Evolutionary conservation across 305 asterid genomes (phyloP).

Genomic region (Rubia balearica): DNA sequence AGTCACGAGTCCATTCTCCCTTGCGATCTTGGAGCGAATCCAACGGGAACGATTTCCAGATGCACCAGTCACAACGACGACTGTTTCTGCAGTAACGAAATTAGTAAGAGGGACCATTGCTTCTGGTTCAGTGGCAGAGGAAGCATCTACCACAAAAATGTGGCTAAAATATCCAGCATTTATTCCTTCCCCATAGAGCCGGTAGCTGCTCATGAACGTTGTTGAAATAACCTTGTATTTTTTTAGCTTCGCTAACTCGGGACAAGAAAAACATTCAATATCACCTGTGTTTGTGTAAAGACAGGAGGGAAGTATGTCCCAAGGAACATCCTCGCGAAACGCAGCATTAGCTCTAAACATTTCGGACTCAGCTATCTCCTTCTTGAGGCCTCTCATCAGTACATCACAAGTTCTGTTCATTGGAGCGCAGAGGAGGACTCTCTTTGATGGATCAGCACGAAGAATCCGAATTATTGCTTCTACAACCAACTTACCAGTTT

Average conservation of each 20-base stretch:
- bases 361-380: conserved; percentile 10
- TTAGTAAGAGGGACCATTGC: conserved; percentile 18
- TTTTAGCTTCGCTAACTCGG: conserved; percentile 12
- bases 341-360: conserved; percentile 25
- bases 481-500: conserved; percentile 7
- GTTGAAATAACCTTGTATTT: conserved; percentile 16
- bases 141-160: conserved; percentile 22
- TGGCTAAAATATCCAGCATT: conserved; percentile 18
- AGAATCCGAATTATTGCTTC: conserved; percentile 9
- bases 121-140: conserved; percentile 25
- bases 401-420: conserved; percentile 13
- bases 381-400: conserved; percentile 18
- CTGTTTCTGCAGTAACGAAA: conserved; percentile 9
- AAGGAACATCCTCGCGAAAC: conserved; percentile 22
- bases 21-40: conserved; percentile 11
- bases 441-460: conserved; percentile 8
- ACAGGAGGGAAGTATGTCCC: conserved; percentile 19
- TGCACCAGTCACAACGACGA: conserved; percentile 13
- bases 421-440: conserved; percentile 21
- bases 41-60: conserved; percentile 10
- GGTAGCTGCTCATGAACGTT: conserved; percentile 23
- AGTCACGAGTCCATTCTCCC: conserved; percentile 16
- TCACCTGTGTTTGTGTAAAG: conserved; percentile 2
- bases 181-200: conserved; percentile 16
- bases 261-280: conserved; percentile 18